These are phyloP conservation scores for Arthroderma sp. DNA, from an alignment of 2,329 filamentous ascomycete species.

Conservation along the genomic window DNA sequence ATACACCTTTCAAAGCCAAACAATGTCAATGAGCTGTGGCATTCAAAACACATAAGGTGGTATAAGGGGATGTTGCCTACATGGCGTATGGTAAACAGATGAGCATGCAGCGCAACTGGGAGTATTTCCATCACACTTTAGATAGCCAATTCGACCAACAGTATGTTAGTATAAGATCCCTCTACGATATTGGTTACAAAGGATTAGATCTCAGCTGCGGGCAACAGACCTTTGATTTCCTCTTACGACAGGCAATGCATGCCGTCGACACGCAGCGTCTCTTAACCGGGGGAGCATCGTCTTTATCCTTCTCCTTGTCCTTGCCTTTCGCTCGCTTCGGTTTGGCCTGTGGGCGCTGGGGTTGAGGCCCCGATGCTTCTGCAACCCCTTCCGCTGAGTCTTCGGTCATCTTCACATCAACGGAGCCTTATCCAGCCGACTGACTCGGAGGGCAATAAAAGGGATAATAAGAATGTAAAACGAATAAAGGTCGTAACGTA, in stretches of 20 bases:
- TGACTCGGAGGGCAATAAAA: background rate
- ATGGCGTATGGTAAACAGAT: constrained; percentile 60
- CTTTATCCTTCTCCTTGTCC: constrained; percentile 13
- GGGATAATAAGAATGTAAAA: background rate
- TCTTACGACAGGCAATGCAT: constrained; percentile 64
- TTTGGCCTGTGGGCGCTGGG: background rate
- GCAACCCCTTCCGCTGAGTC: background rate
- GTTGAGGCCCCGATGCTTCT: background rate
- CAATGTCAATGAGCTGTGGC: background rate
- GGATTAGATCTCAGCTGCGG: background rate
- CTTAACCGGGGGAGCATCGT: constrained; percentile 37
- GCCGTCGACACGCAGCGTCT: constrained; percentile 73
- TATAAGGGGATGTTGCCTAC: constrained; percentile 17
- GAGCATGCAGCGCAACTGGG: constrained; percentile 93
- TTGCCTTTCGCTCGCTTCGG: background rate
- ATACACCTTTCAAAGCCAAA: constrained; percentile 51
- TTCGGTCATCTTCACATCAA: background rate
- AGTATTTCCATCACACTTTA: constrained; percentile 70
- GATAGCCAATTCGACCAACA: background rate
- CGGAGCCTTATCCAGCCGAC: background rate
- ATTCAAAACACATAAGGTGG: background rate
- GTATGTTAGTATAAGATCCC: background rate
- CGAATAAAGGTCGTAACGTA: background rate
- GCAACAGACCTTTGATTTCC: constrained; percentile 56
- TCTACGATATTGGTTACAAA: constrained; percentile 5